Evolutionary conservation across 2,329 filamentous ascomycete genomes (phyloP).

Genomic region (Calonectria honghensis): DNA sequence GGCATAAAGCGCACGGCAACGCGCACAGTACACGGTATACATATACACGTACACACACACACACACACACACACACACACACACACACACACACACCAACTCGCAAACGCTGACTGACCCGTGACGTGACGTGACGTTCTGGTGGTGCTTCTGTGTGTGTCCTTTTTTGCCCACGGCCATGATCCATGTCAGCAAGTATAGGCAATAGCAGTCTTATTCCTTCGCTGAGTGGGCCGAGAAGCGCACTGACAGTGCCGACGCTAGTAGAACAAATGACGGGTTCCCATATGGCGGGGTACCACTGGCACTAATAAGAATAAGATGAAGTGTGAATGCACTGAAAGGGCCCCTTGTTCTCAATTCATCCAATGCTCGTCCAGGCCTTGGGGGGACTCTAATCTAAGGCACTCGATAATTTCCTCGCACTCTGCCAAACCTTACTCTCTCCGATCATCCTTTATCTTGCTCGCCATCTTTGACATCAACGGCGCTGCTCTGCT

Average conservation of each 20-base stretch:
- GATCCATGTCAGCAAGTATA: neutral
- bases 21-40: neutral
- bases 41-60: no score
- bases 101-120: constrained; percentile 3
- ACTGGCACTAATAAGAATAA: constrained; percentile 27
- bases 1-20: neutral
- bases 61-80: no score
- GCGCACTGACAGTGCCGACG: constrained; percentile 30
- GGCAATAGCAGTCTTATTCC: neutral
- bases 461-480: constrained; percentile 7
- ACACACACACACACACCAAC: neutral
- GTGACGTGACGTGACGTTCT: constrained; percentile 23
- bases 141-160: constrained; percentile 4
- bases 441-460: neutral
- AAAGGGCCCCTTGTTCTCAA: constrained; percentile 17
- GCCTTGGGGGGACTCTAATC: constrained; percentile 16
- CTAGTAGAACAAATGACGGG: constrained; percentile 18
- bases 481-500: constrained; percentile 9
- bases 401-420: constrained; percentile 19
- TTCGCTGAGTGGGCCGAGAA: neutral
- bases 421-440: constrained; percentile 10
- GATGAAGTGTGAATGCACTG: constrained; percentile 23
- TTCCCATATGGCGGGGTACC: constrained; percentile 33
- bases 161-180: neutral
- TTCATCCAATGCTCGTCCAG: constrained; percentile 17